Conservation (phyloP, 495 filamentous ascomycete genomes). For the Chaetomium cochliodes region DNA sequence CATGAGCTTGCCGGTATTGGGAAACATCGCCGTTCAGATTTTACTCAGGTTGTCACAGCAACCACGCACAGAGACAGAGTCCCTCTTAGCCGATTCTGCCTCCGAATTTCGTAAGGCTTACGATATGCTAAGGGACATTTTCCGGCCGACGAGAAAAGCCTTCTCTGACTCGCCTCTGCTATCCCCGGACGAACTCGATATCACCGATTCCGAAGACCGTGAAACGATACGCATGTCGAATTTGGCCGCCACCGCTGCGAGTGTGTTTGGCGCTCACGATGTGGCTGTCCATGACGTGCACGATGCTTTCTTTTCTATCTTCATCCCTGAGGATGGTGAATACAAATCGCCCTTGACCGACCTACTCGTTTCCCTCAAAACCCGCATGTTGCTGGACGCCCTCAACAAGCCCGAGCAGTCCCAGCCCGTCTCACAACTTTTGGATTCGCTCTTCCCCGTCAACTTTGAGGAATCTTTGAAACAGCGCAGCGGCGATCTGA, state of each 20-base stretch:
- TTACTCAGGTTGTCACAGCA: conserved; percentile 47
- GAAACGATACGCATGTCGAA: conserved; percentile 84
- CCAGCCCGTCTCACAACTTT: conserved; percentile 59
- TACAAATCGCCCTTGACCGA: conserved; percentile 60
- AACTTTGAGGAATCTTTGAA: conserved; percentile 64
- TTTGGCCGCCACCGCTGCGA: conserved; percentile 78
- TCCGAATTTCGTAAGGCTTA: conserved; percentile 82
- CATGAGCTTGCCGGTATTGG: conserved; percentile 45
- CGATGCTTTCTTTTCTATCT: conserved; percentile 79
- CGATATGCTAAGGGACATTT: conserved; percentile 71
- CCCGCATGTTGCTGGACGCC: conserved; percentile 76
- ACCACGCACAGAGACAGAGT: conserved; percentile 61
- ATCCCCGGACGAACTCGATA: conserved; percentile 69
- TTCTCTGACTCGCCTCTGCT: conserved; percentile 72
- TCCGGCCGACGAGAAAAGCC: conserved; percentile 75
- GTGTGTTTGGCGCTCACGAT: conserved; percentile 79
- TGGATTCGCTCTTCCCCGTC: conserved; percentile 72
- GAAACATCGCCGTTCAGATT: conserved; percentile 48
- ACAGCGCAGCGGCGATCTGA: conserved; percentile 61
- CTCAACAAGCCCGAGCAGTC: conserved; percentile 57
- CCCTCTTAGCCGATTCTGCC: conserved; percentile 67
- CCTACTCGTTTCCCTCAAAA: conserved; percentile 80
- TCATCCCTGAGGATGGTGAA: conserved; percentile 67
- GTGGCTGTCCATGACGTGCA: conserved; percentile 80
- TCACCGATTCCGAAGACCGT: conserved; percentile 63